Evolutionary conservation across 805 yeast species (phyloP).

Genomic region (Tetrapisispora phaffii): DNA sequence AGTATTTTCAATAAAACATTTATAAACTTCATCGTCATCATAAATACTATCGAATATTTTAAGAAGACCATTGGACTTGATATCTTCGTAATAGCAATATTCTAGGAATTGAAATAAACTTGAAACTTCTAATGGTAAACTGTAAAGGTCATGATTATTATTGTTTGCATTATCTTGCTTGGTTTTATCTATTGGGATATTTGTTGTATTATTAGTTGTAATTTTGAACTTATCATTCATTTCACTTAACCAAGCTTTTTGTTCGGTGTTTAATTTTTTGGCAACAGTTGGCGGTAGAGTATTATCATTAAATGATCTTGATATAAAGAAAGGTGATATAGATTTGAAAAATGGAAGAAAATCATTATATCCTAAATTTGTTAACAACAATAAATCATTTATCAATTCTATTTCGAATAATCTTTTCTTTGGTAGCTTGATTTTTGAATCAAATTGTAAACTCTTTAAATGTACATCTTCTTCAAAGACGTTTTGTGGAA

Average conservation of each 20-base stretch:
- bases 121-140: constrained; percentile 15
- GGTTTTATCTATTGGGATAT: not conserved
- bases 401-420: constrained; percentile 36
- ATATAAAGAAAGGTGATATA: constrained; percentile 37
- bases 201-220: not conserved
- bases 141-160: constrained; percentile 1
- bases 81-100: constrained; percentile 15
- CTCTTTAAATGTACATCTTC: constrained; percentile 17
- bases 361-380: constrained; percentile 42
- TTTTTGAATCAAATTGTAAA: constrained; percentile 14
- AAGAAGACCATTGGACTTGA: constrained; percentile 17
- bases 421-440: constrained; percentile 30
- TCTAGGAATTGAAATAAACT: constrained; percentile 19
- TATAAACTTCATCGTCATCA: constrained; percentile 22
- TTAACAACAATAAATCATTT: constrained; percentile 38
- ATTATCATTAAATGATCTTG: constrained; percentile 30
- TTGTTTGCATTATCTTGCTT: not conserved
- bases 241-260: constrained; percentile 23
- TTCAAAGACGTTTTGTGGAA: constrained; percentile 10
- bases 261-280: constrained; percentile 16
- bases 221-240: constrained; percentile 23
- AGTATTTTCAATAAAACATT: constrained; percentile 21
- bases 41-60: constrained; percentile 18
- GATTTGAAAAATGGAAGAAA: constrained; percentile 31
- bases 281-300: constrained; percentile 21